phyloP scores from a whole-genome alignment of 2,329 filamentous ascomycete genomes.

The Xylaria sp. region DNA sequence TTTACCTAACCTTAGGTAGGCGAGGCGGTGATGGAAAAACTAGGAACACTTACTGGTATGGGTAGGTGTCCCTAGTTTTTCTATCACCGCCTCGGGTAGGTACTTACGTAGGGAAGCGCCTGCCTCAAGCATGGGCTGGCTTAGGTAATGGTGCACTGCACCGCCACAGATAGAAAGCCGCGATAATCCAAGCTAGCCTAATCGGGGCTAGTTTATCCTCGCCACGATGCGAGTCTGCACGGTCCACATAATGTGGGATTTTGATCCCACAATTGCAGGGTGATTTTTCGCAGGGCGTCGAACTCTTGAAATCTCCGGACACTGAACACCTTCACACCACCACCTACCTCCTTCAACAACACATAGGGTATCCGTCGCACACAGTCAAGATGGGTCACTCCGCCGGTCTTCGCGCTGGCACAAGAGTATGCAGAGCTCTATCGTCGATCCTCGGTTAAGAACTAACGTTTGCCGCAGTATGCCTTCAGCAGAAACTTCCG shows the following conservation, averaged over 20 bases:
- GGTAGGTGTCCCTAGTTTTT: too few species aligned
- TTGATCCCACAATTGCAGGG: too few species aligned
- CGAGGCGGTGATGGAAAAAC: too few species aligned
- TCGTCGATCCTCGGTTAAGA: neutral
- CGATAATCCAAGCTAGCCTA: neutral
- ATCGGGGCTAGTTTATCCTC: neutral
- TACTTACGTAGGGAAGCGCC: too few species aligned
- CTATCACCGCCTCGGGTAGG: too few species aligned
- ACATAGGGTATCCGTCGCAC: neutral
- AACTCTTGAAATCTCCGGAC: too few species aligned
- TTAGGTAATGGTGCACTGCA: neutral
- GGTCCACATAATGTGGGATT: neutral
- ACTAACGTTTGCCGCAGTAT: neutral
- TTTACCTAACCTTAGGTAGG: too few species aligned
- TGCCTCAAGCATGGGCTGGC: too few species aligned
- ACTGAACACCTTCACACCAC: neutral
- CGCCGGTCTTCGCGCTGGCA: neutral
- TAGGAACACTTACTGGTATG: too few species aligned
- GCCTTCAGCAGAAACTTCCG: neutral
- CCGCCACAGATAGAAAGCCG: neutral
- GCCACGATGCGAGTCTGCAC: neutral
- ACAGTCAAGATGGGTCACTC: neutral
- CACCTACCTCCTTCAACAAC: neutral
- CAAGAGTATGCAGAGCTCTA: neutral
- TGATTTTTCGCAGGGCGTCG: too few species aligned